phyloP scores from a whole-genome alignment of 148 eudicot species.

The Hydrangea macrophylla region DNA sequence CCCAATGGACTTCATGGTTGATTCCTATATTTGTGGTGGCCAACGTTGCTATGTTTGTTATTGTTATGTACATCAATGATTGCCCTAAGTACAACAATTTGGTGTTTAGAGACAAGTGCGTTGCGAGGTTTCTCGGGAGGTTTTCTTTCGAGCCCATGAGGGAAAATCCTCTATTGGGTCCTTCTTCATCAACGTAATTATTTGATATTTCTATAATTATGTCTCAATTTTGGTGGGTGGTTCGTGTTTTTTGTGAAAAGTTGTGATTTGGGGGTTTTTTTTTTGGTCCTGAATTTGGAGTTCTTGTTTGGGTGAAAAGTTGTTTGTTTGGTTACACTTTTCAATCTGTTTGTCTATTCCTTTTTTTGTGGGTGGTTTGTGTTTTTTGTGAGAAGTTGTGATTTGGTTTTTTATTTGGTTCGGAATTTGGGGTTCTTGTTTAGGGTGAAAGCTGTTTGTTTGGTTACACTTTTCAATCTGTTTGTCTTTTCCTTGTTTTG shows the following conservation, averaged over 20 bases:
- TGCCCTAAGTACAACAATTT: constrained; percentile 46
- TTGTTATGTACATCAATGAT: constrained; percentile 55
- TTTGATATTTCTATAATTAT: constrained; percentile 1
- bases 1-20: constrained; percentile 63
- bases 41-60: constrained; percentile 48
- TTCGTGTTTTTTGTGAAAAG: background rate
- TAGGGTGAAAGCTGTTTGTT: too few species aligned
- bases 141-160: constrained; percentile 61
- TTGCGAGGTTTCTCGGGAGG: constrained; percentile 55
- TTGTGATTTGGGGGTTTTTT: background rate
- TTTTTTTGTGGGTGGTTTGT: background rate
- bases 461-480: background rate
- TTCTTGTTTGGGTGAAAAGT: background rate
- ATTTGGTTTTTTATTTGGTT: background rate
- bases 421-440: too few species aligned
- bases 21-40: constrained; percentile 50
- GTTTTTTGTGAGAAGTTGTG: background rate
- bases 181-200: constrained; percentile 48
- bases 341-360: background rate
- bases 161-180: constrained; percentile 72
- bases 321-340: background rate
- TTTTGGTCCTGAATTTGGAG: background rate
- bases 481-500: background rate
- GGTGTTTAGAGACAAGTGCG: constrained; percentile 21
- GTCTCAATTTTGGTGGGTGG: background rate